Conservation (phyloP, 768 basidiomycete species). For the Mrakia hoshinonis region DNA sequence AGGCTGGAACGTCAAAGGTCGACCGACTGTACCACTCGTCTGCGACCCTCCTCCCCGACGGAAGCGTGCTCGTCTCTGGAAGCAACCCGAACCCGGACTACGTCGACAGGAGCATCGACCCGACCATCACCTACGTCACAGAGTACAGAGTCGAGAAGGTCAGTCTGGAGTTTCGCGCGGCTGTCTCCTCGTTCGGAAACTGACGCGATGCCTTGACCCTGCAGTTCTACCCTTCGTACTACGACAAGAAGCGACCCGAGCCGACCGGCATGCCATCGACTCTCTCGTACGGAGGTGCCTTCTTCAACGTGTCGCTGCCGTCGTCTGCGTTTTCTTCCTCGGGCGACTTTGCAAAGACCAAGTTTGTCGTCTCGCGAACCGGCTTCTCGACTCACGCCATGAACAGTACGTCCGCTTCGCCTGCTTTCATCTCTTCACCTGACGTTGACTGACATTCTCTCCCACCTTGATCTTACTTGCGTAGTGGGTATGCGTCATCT, state of each 20-base stretch:
- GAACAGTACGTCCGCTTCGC: slow-evolving; percentile 31
- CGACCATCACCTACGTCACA: slow-evolving; percentile 46
- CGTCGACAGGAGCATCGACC: slow-evolving; percentile 29
- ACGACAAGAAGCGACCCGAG: slow-evolving; percentile 60
- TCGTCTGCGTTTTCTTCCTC: slow-evolving; percentile 56
- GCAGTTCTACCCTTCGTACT: slow-evolving; percentile 82
- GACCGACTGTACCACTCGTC: slow-evolving; percentile 85
- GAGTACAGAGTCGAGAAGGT: slow-evolving; percentile 66
- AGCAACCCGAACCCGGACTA: slow-evolving; percentile 51
- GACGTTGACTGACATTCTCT: slow-evolving; percentile 15
- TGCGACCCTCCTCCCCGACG: slow-evolving; percentile 75
- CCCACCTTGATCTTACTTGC: neutral
- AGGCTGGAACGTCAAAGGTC: slow-evolving; percentile 56
- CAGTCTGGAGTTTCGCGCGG: neutral
- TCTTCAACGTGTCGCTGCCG: slow-evolving; percentile 69
- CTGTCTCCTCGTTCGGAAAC: neutral
- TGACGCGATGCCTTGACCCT: neutral
- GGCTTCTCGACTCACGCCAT: slow-evolving; percentile 55
- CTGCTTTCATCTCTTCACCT: neutral
- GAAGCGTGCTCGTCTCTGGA: slow-evolving; percentile 76
- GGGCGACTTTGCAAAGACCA: slow-evolving; percentile 59
- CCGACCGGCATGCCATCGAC: slow-evolving; percentile 61
- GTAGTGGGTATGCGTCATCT: slow-evolving; percentile 53
- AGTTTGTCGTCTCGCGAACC: slow-evolving; percentile 64
- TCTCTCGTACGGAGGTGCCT: slow-evolving; percentile 70